phyloP scores from a whole-genome alignment of 345 rosid species.

The Cardamine occulta region DNA sequence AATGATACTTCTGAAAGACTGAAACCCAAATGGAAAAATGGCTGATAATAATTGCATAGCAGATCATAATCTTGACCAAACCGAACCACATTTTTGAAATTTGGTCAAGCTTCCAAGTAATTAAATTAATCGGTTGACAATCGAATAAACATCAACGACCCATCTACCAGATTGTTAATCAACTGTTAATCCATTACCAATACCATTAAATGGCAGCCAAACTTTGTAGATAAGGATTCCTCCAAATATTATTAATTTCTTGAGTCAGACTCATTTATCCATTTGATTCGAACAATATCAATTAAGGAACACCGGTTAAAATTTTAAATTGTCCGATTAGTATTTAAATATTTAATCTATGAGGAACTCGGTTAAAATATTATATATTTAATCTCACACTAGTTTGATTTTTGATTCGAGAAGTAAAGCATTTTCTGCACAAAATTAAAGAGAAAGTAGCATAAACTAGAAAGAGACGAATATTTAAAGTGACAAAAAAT shows the following conservation, averaged over 20 bases:
- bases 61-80: conserved; percentile 18
- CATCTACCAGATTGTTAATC: background rate
- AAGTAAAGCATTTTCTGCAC: conserved; percentile 13
- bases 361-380: too few relatives aligned
- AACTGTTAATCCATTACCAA: conserved; percentile 1
- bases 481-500: conserved; percentile 22
- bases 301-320: background rate
- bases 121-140: background rate
- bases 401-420: background rate
- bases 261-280: conserved; percentile 31
- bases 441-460: conserved; percentile 12
- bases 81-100: conserved; percentile 8
- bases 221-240: conserved; percentile 42
- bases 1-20: conserved; percentile 4
- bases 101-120: conserved; percentile 16
- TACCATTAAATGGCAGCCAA: conserved; percentile 22
- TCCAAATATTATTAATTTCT: conserved; percentile 6
- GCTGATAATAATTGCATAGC: conserved; percentile 32
- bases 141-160: background rate
- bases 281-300: conserved; percentile 22
- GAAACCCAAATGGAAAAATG: conserved; percentile 15
- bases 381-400: background rate
- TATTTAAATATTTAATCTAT: too few relatives aligned
- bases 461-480: conserved; percentile 6
- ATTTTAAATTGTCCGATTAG: background rate